These are phyloP conservation scores for Pelargonium cotyledonis DNA, from an alignment of 441 rosid species.

Conservation along the genomic window DNA sequence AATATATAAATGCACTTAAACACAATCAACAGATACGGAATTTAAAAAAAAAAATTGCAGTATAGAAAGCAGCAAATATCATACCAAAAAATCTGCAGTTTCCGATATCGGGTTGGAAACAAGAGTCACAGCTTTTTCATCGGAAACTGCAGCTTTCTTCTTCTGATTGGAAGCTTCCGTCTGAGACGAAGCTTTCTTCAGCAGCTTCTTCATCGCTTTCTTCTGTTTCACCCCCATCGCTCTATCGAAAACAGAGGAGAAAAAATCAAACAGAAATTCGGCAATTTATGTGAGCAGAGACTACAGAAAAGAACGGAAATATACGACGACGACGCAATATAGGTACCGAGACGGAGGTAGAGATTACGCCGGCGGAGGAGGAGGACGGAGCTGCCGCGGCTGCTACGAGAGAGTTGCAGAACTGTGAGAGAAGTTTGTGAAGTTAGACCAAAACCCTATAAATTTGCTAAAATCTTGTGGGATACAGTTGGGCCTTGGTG, in stretches of 20 bases:
- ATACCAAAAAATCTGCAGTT: slow-evolving; percentile 70
- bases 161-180: not conserved
- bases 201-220: slow-evolving; percentile 55
- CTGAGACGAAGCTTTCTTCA: slow-evolving; percentile 43
- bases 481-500: no score
- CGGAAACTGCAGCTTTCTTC: slow-evolving; percentile 1
- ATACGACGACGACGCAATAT: no score
- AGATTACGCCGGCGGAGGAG: no score
- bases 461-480: no score
- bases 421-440: no score
- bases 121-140: slow-evolving; percentile 10
- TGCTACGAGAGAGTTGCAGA: no score
- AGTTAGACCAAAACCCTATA: no score
- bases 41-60: no score
- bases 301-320: no score
- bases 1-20: not conserved
- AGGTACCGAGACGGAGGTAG: no score
- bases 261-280: not conserved
- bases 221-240: slow-evolving; percentile 68
- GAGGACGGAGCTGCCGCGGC: no score
- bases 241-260: not conserved
- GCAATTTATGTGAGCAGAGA: no score
- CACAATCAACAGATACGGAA: not conserved
- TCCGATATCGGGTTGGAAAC: slow-evolving; percentile 28
- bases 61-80: not conserved